Conservation (phyloP, 495 filamentous ascomycete genomes). For the Talaromyces ruber region DNA sequence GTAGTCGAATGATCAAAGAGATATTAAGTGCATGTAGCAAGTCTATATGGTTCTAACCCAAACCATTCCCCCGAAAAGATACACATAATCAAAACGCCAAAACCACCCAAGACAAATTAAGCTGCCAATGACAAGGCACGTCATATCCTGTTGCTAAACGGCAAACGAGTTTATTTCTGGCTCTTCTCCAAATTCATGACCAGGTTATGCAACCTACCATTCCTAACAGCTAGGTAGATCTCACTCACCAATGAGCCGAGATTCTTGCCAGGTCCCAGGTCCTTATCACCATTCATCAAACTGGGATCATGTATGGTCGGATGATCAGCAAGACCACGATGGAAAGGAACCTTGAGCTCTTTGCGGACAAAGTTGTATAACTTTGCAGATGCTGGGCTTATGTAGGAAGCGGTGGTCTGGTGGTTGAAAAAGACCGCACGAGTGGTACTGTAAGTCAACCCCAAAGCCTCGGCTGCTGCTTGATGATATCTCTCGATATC, state of each 20-base stretch:
- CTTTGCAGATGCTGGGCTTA: slow-evolving; percentile 10
- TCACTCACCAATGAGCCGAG: slow-evolving; percentile 5
- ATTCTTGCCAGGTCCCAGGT: neutral
- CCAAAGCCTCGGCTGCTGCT: neutral
- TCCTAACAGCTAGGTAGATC: slow-evolving; percentile 5
- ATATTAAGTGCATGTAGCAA: no score
- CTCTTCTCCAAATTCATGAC: neutral
- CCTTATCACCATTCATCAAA: neutral
- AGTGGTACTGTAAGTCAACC: neutral
- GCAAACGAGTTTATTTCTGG: no score
- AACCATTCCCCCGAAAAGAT: neutral
- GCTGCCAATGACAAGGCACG: no score
- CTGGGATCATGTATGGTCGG: slow-evolving; percentile 6
- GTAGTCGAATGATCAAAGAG: no score
- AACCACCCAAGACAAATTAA: no score
- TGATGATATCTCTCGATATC: slow-evolving; percentile 1
- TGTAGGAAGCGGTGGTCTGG: slow-evolving; percentile 1
- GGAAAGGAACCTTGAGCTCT: slow-evolving; percentile 15
- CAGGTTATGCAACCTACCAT: neutral
- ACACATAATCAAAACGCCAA: neutral
- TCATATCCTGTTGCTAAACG: no score
- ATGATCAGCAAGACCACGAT: slow-evolving; percentile 19
- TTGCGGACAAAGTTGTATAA: slow-evolving; percentile 18
- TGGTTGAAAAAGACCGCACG: neutral
- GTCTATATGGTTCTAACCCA: neutral